Evolutionary conservation across 2,329 filamentous ascomycete genomes (phyloP).

Genomic region (Ophiostoma ulmi): DNA sequence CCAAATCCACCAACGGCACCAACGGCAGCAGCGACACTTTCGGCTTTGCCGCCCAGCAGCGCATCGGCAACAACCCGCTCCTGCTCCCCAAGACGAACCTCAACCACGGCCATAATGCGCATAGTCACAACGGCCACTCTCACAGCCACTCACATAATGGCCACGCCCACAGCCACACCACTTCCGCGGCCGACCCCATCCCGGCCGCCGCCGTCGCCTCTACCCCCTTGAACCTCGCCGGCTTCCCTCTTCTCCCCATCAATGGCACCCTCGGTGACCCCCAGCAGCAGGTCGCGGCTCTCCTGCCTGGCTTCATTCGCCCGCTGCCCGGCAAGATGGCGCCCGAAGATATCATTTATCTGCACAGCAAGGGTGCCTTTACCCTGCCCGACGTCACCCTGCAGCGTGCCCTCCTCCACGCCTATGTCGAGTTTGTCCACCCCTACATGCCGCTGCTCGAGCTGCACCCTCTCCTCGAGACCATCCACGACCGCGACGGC

Average conservation of each 20-base stretch:
- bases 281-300: conserved; percentile 34
- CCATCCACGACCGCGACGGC: conserved; percentile 63
- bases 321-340: conserved; percentile 72
- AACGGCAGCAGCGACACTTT: neutral
- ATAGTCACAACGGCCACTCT: neutral
- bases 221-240: conserved; percentile 18
- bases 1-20: neutral
- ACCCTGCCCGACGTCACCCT: conserved; percentile 64
- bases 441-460: conserved; percentile 90
- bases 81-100: conserved; percentile 11
- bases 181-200: conserved; percentile 17
- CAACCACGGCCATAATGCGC: neutral
- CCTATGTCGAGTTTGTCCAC: conserved; percentile 84
- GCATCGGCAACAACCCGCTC: conserved; percentile 13
- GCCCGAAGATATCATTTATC: conserved; percentile 75
- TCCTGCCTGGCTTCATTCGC: conserved; percentile 67
- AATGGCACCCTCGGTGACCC: conserved; percentile 31
- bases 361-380: conserved; percentile 78
- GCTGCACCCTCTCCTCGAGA: conserved; percentile 54
- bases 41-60: conserved; percentile 12
- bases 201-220: conserved; percentile 2
- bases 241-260: conserved; percentile 27
- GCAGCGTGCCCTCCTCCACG: conserved; percentile 74
- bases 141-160: conserved; percentile 18
- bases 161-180: neutral